phyloP scores from a whole-genome alignment of 106 monocot species.

The Platanthera zijinensis region DNA sequence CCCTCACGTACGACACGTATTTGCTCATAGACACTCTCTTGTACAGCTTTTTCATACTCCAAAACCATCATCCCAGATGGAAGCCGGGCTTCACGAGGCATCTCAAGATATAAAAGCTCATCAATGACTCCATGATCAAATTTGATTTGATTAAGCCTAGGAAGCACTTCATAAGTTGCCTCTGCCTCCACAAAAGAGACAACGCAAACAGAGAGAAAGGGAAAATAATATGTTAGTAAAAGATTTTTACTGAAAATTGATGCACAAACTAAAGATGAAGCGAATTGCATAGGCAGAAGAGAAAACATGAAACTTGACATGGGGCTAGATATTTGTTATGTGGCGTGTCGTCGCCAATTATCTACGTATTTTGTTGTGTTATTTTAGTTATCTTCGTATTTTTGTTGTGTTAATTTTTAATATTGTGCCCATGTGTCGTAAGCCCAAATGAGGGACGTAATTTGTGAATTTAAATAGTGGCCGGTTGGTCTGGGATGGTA shows the following conservation, averaged over 20 bases:
- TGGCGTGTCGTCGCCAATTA: too few relatives aligned
- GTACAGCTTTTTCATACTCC: conserved; percentile 79
- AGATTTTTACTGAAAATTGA: not conserved
- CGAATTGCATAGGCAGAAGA: not conserved
- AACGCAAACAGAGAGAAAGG: conserved; percentile 1
- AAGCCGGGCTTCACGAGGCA: conserved; percentile 66
- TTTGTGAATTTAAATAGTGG: too few relatives aligned
- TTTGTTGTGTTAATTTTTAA: too few relatives aligned
- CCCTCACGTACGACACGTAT: conserved; percentile 86
- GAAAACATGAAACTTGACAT: not conserved
- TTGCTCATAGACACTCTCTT: conserved; percentile 90
- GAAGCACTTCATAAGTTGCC: conserved; percentile 83
- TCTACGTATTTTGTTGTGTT: too few relatives aligned
- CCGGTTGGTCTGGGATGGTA: too few relatives aligned
- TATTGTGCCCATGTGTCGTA: too few relatives aligned
- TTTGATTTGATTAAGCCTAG: conserved; percentile 80
- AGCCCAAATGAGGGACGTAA: too few relatives aligned
- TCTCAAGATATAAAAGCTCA: conserved; percentile 79
- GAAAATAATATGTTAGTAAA: not conserved
- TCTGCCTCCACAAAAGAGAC: conserved; percentile 29
- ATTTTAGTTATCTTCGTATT: too few relatives aligned
- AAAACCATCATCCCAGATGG: conserved; percentile 75
- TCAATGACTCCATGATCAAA: conserved; percentile 88
- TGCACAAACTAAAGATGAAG: not conserved
- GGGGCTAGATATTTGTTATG: too few relatives aligned